Percentiles rank a stretch among this genome's conserved stretches.
Evolutionary conservation across 1,284 basidiomycete genomes (phyloP).

Genomic region (Stygiomarasmius scandens): DNA sequence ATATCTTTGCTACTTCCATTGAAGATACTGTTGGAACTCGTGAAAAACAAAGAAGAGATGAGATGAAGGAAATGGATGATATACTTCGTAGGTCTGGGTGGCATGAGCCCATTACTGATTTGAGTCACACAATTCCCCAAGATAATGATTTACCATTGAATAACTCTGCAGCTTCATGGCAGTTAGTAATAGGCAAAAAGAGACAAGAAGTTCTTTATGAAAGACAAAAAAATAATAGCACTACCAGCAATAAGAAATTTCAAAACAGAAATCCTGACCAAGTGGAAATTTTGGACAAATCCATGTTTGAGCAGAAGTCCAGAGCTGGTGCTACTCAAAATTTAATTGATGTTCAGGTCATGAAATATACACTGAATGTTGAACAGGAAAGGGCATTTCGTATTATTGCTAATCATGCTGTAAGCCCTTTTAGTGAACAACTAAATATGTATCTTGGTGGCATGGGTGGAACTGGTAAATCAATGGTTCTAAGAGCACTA

Average conservation of each 20-base stretch:
- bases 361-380: conserved; percentile 19
- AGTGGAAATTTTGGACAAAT: background rate
- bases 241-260: background rate
- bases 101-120: too few relatives aligned
- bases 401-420: too few relatives aligned
- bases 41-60: too few relatives aligned
- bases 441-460: background rate
- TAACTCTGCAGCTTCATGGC: too few relatives aligned
- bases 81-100: too few relatives aligned
- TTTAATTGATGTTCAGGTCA: background rate
- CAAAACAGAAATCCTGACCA: background rate
- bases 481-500: conserved; percentile 41
- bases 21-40: too few relatives aligned
- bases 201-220: background rate
- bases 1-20: too few relatives aligned
- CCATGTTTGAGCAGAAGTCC: background rate
- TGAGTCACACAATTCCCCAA: too few relatives aligned
- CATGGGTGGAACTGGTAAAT: conserved; percentile 34
- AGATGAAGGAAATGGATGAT: too few relatives aligned
- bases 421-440: too few relatives aligned
- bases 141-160: too few relatives aligned
- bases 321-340: background rate
- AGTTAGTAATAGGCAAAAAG: too few relatives aligned
- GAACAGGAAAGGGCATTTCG: conserved; percentile 29
- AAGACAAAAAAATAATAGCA: background rate